Conservation (phyloP, 2,329 filamentous ascomycete genomes). For the Coniochaeta sp. region DNA sequence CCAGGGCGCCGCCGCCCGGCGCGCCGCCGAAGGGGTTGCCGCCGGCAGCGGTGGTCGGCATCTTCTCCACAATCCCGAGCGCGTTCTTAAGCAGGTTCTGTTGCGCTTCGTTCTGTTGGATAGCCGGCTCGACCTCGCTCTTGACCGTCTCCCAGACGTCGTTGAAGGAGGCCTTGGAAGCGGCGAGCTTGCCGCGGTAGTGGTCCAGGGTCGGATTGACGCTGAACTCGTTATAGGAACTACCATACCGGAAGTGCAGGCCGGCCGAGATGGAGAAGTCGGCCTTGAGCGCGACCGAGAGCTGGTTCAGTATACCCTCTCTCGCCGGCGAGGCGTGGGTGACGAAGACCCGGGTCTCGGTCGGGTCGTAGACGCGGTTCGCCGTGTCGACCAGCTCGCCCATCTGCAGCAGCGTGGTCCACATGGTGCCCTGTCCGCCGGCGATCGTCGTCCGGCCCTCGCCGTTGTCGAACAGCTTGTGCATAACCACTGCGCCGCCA, state of each 20-base stretch:
- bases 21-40: conserved; percentile 95
- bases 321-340: conserved; percentile 95
- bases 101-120: conserved; percentile 87
- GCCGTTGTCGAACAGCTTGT: conserved; percentile 98
- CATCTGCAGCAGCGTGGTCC: conserved; percentile 97
- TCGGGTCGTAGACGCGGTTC: conserved; percentile 96
- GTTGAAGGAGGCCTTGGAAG: conserved; percentile 96
- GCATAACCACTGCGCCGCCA: conserved; percentile 96
- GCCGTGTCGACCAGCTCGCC: conserved; percentile 96
- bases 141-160: conserved; percentile 99
- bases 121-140: conserved; percentile 88
- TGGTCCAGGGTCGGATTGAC: conserved; percentile 97
- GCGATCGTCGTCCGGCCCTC: conserved; percentile 97
- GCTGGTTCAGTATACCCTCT: conserved; percentile 93
- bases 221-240: conserved; percentile 99
- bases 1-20: conserved; percentile 64
- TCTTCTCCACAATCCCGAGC: conserved; percentile 91
- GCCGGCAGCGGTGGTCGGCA: conserved; percentile 90
- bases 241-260: conserved; percentile 96
- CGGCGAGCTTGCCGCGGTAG: conserved; percentile 95
- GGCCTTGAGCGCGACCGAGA: conserved; percentile 93
- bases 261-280: conserved; percentile 98
- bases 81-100: conserved; percentile 88
- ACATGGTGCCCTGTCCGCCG: conserved; percentile 98
- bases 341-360: conserved; percentile 92